Evolutionary conservation across 257 asterid genomes (phyloP).

Genomic region (Solanum sitiens): DNA sequence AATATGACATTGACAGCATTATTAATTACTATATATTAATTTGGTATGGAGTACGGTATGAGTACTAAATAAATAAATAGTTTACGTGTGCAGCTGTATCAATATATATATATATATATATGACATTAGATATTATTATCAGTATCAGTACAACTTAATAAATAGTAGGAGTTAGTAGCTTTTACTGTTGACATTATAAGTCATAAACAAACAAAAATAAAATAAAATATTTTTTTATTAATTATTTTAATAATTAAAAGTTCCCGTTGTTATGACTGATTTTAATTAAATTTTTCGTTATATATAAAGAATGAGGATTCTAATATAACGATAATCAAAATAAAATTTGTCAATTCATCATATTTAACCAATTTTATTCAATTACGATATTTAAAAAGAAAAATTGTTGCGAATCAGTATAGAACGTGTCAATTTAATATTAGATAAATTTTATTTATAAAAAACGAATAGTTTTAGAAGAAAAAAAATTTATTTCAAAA

Average conservation of each 20-base stretch:
- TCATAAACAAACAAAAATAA: neutral
- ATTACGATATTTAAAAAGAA: too few species aligned
- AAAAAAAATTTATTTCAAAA: neutral
- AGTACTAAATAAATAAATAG: conserved; percentile 7
- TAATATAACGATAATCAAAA: too few species aligned
- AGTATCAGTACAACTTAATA: neutral
- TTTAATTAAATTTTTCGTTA: neutral
- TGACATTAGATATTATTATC: neutral
- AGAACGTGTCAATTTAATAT: neutral
- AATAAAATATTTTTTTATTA: neutral
- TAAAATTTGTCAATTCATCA: too few species aligned
- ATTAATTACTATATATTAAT: neutral
- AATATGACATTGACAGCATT: neutral
- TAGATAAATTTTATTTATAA: neutral
- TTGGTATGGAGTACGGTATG: neutral
- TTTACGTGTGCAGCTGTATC: conserved; percentile 31
- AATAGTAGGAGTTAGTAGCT: conserved; percentile 1
- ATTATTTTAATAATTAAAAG: neutral
- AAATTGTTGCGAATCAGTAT: neutral
- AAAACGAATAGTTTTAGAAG: neutral
- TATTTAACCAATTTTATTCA: too few species aligned
- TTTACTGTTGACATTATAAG: conserved; percentile 3
- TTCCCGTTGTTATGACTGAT: neutral
- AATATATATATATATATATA: neutral
- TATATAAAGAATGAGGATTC: neutral